Evolutionary conservation across 805 yeast genomes (phyloP).

Genomic region (Teunomyces aglyptinius): DNA sequence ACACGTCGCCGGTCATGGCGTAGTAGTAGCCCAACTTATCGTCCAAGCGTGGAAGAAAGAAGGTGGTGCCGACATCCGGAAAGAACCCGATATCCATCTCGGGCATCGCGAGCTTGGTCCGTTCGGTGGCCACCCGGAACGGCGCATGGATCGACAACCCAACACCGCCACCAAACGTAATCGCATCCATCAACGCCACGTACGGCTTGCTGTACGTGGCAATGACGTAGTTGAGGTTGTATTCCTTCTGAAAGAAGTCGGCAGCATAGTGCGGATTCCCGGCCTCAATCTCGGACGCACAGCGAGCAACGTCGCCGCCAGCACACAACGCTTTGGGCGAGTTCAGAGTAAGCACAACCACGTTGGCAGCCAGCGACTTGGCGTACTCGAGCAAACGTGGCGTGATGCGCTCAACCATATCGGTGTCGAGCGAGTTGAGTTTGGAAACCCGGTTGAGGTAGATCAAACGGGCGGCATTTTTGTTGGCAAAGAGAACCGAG

Average conservation of each 20-base stretch:
- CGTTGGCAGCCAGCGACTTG: conserved; percentile 60
- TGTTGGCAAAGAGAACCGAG: conserved; percentile 63
- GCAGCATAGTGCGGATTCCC: conserved; percentile 50
- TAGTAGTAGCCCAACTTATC: conserved; percentile 81
- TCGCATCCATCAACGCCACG: conserved; percentile 84
- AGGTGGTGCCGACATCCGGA: conserved; percentile 94
- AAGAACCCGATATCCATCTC: conserved; percentile 95
- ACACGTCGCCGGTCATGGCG: conserved; percentile 80
- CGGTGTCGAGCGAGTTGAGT: conserved; percentile 76
- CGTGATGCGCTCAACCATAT: conserved; percentile 69
- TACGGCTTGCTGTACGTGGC: conserved; percentile 86
- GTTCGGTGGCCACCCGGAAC: conserved; percentile 90
- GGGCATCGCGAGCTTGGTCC: conserved; percentile 94
- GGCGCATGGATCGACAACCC: conserved; percentile 90
- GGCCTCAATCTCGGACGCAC: conserved; percentile 58
- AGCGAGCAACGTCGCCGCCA: conserved; percentile 91
- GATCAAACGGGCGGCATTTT: conserved; percentile 67
- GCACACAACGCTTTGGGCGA: conserved; percentile 82
- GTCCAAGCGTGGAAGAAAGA: conserved; percentile 79
- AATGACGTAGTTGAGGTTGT: conserved; percentile 72
- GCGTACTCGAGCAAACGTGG: conserved; percentile 77
- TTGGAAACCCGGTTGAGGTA: conserved; percentile 78
- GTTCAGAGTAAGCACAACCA: conserved; percentile 66
- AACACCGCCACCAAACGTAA: conserved; percentile 98
- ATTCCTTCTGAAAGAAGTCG: conserved; percentile 75